Base-by-base conservation (phyloP, 441 rosid genomes). In the Omphalea diandra region DNA sequence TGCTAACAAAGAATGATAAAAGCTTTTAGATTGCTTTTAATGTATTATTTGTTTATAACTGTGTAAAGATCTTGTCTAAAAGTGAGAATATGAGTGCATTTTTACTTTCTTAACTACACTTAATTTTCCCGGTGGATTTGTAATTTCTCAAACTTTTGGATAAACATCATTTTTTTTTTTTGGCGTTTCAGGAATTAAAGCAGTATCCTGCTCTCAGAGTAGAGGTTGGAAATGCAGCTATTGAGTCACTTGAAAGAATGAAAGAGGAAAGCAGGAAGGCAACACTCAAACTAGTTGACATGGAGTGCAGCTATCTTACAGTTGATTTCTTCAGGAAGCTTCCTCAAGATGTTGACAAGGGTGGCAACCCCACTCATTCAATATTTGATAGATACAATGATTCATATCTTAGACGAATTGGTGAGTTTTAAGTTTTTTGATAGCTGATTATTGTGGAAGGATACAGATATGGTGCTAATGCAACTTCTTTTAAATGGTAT, bases 291-390 rank as follows among this genome's bases (percentile, higher is more conserved):
- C 84, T 92, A 65, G 99, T 94, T 7, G 98, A 94, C 68, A 94
- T 94, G 99, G 98, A 92, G 74, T 80, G 87, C 70, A 81, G 93
- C 76, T 94, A 94, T 82, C 84, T 92, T 65, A 94, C 97, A n/a
- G 97, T 94, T 68, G 97, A 91, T 73, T 94, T 87, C 84, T 94
- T 94, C 82, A 83, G 98, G 80, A 94, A 88, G 81, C 97, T 94
- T 81, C 99, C 99, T 44, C 98, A 89, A 80, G 99, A 94, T 83
- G 89, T 82, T 29, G 99, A 94, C 74, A 94, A 88, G 85, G 99
- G 99, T 57, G 98, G 98, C 76, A 92, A 92, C 80, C 96, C 97
- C 14, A 86, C 97, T 11, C 97, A 89, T 63, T 94, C 99, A 32
- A 86, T 94, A 74, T 94, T 92, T 49, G 99, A 94, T 77, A 83